These are phyloP conservation scores for Striga asiatica DNA, from an alignment of 257 asterid genomes.

Conservation along the genomic window DNA sequence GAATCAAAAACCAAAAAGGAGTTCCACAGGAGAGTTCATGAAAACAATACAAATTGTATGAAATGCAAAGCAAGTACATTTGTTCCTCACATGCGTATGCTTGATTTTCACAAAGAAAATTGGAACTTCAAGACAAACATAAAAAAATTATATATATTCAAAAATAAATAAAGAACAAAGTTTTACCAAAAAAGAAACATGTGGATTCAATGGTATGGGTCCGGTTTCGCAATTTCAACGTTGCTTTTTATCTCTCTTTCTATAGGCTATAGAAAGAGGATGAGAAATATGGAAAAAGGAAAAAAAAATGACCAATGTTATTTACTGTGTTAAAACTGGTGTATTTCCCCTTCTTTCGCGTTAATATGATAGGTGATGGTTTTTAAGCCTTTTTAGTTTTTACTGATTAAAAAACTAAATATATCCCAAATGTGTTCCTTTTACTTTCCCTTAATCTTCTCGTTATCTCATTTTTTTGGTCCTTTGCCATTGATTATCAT, in stretches of 20 bases:
- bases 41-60: too few species aligned
- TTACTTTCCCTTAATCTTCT: not conserved
- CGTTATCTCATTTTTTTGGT: too few species aligned
- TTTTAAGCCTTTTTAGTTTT: not conserved
- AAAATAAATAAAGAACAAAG: not conserved
- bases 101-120: too few species aligned
- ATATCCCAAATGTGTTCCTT: not conserved
- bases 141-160: too few species aligned
- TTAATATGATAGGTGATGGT: conserved; percentile 9
- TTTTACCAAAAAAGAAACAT: conserved; percentile 17
- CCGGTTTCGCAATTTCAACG: conserved; percentile 14
- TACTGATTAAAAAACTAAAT: not conserved
- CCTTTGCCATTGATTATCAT: too few species aligned
- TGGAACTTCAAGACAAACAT: too few species aligned
- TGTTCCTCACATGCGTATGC: too few species aligned
- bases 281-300: not conserved
- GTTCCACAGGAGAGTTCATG: too few species aligned
- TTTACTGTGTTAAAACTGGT: conserved; percentile 10
- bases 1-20: not conserved
- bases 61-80: too few species aligned
- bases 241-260: not conserved
- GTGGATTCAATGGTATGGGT: conserved; percentile 19
- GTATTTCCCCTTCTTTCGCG: conserved; percentile 21
- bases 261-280: not conserved
- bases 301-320: too few species aligned